Conservation (phyloP, 2,329 filamentous ascomycete species). For the Stachybotrys chlorohalonatus region DNA sequence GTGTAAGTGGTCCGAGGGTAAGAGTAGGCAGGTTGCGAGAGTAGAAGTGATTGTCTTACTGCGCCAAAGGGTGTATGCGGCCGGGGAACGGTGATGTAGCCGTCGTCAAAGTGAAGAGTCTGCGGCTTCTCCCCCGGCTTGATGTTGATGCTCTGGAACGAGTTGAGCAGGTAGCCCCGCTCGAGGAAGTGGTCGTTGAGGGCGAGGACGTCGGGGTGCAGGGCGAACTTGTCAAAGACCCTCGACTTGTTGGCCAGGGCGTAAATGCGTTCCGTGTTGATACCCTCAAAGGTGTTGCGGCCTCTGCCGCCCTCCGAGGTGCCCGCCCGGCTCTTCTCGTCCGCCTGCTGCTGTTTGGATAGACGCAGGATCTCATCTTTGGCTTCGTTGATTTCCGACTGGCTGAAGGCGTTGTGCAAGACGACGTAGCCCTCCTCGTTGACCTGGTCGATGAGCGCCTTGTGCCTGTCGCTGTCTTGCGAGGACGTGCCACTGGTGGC, state of each 20-base stretch:
- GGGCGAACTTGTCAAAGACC: constrained; percentile 25
- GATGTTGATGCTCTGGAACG: constrained; percentile 27
- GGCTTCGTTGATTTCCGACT: constrained; percentile 17
- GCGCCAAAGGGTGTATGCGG: constrained; percentile 22
- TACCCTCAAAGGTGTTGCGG: constrained; percentile 26
- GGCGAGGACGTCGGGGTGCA: constrained; percentile 22
- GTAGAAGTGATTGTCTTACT: constrained; percentile 7
- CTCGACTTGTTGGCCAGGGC: constrained; percentile 27
- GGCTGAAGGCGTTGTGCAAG: constrained; percentile 19
- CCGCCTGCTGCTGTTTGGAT: constrained; percentile 6
- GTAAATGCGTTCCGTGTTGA: constrained; percentile 26
- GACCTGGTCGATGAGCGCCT: constrained; percentile 9
- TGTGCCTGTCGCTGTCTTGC: background rate
- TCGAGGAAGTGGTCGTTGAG: constrained; percentile 31
- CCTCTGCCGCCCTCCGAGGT: background rate
- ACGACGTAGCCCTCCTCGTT: constrained; percentile 23
- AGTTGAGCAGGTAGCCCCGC: constrained; percentile 22
- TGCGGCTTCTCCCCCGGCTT: constrained; percentile 27
- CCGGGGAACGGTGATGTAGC: constrained; percentile 18
- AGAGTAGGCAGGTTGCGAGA: background rate
- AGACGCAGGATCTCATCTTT: constrained; percentile 14
- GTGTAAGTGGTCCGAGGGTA: background rate
- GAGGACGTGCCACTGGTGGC: background rate
- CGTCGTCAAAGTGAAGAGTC: constrained; percentile 23
- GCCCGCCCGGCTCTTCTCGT: constrained; percentile 11